These are phyloP conservation scores for Epichloe glyceriae DNA, from an alignment of 2,329 filamentous ascomycete species.

Conservation along the genomic window DNA sequence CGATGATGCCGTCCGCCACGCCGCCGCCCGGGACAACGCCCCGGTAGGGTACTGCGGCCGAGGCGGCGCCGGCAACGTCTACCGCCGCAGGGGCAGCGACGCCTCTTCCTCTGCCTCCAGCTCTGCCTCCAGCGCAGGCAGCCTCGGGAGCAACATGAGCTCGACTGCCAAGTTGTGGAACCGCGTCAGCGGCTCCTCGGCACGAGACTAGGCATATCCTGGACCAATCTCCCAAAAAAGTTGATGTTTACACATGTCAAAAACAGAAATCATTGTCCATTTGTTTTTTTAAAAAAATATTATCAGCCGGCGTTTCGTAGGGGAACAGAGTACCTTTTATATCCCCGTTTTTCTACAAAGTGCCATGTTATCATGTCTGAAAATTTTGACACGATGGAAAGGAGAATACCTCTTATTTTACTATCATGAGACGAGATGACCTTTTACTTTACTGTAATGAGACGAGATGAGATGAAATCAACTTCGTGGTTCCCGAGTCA, in stretches of 20 bases:
- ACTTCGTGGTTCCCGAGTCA: no score
- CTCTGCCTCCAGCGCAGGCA: conserved; percentile 11
- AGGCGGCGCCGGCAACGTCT: conserved; percentile 52
- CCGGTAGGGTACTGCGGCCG: conserved; percentile 50
- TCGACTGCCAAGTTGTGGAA: conserved; percentile 21
- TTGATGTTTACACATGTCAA: neutral
- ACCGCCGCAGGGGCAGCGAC: conserved; percentile 35
- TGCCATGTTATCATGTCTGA: neutral
- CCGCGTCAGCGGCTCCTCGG: conserved; percentile 20
- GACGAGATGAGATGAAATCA: no score
- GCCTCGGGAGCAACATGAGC: conserved; percentile 24
- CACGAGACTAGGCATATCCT: conserved; percentile 13
- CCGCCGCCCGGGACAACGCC: conserved; percentile 26
- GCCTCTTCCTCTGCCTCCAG: conserved; percentile 16
- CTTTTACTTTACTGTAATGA: no score
- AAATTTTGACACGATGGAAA: no score
- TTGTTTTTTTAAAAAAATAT: no score
- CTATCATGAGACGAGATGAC: neutral
- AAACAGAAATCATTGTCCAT: neutral
- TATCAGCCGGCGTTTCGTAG: conserved; percentile 14
- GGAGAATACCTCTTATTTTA: neutral
- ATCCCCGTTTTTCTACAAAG: conserved; percentile 13
- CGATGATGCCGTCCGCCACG: conserved; percentile 32
- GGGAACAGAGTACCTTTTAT: conserved; percentile 16
- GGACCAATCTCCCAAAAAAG: neutral